phyloP scores from a whole-genome alignment of 495 filamentous ascomycete species.

The Xylona heveae region DNA sequence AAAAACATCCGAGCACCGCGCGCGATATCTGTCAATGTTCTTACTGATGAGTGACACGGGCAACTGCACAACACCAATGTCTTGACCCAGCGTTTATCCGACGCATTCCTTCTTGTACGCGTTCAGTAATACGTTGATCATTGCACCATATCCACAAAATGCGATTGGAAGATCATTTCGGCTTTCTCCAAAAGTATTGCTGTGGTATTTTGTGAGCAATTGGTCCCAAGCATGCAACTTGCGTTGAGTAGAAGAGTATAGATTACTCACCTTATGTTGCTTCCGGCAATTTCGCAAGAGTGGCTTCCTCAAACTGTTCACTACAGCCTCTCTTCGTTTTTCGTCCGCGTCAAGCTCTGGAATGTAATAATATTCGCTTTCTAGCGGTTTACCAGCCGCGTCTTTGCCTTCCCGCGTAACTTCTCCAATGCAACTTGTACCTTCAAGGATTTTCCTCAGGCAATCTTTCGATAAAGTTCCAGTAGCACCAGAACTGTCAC shows the following conservation, averaged over 20 bases:
- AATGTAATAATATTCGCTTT: constrained; percentile 96
- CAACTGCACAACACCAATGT: too few species aligned
- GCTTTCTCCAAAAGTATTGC: constrained; percentile 92
- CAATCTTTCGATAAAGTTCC: constrained; percentile 35
- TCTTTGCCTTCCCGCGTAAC: constrained; percentile 87
- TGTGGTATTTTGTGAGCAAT: constrained; percentile 16
- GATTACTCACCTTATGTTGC: constrained; percentile 69
- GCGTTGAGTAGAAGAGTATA: constrained; percentile 2
- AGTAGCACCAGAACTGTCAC: constrained; percentile 11
- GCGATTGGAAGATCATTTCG: constrained; percentile 23
- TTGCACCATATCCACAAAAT: too few species aligned
- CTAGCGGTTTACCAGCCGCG: constrained; percentile 78
- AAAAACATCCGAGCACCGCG: too few species aligned
- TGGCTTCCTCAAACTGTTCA: constrained; percentile 66
- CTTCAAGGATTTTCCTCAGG: constrained; percentile 47
- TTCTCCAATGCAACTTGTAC: constrained; percentile 58
- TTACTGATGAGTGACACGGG: too few species aligned
- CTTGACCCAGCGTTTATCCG: too few species aligned
- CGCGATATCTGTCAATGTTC: too few species aligned
- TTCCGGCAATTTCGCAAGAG: constrained; percentile 75
- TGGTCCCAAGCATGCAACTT: constrained; percentile 4
- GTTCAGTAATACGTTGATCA: too few species aligned
- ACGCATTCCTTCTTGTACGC: too few species aligned
- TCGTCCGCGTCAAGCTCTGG: constrained; percentile 69
- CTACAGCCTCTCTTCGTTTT: constrained; percentile 63